Evolutionary conservation across 1,284 basidiomycete genomes (phyloP).

Genomic region (Cryptococcus jaspeensis): DNA sequence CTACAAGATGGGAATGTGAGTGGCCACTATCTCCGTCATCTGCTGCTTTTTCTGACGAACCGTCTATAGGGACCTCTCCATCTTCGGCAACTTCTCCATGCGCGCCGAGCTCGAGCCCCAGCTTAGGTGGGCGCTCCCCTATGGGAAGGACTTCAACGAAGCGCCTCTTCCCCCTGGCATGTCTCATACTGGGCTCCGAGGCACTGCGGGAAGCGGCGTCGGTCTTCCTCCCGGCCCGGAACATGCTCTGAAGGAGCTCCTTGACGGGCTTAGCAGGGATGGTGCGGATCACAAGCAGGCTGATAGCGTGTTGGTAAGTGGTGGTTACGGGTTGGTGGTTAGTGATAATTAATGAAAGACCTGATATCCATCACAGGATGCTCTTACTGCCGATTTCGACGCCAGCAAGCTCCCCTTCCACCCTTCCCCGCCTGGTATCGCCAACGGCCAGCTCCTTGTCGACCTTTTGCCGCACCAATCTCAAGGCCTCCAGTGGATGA

Average conservation of each 20-base stretch:
- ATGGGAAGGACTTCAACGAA: constrained; percentile 55
- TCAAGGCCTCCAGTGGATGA: constrained; percentile 63
- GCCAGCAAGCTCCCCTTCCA: constrained; percentile 39
- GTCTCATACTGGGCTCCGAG: constrained; percentile 2
- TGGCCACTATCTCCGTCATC: background rate
- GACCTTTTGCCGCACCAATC: constrained; percentile 73
- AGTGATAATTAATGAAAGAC: background rate
- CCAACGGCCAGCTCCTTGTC: constrained; percentile 64
- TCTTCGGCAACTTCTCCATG: constrained; percentile 62
- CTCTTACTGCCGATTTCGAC: constrained; percentile 41
- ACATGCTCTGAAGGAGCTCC: constrained; percentile 63
- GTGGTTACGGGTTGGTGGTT: background rate
- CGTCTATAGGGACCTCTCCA: constrained; percentile 55
- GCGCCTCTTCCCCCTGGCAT: constrained; percentile 1
- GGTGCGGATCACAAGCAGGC: constrained; percentile 61
- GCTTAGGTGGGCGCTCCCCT: constrained; percentile 71
- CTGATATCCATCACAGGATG: constrained; percentile 23
- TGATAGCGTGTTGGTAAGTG: constrained; percentile 62
- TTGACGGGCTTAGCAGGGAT: constrained; percentile 69
- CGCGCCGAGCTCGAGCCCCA: constrained; percentile 63
- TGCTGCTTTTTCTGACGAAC: background rate
- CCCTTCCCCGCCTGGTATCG: constrained; percentile 64
- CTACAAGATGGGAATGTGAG: constrained; percentile 52
- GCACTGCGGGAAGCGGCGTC: constrained; percentile 17
- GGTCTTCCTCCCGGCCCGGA: constrained; percentile 47